Base-by-base conservation (phyloP, 2,329 filamentous ascomycete genomes). In the Ascochyta clinopodiicola region DNA sequence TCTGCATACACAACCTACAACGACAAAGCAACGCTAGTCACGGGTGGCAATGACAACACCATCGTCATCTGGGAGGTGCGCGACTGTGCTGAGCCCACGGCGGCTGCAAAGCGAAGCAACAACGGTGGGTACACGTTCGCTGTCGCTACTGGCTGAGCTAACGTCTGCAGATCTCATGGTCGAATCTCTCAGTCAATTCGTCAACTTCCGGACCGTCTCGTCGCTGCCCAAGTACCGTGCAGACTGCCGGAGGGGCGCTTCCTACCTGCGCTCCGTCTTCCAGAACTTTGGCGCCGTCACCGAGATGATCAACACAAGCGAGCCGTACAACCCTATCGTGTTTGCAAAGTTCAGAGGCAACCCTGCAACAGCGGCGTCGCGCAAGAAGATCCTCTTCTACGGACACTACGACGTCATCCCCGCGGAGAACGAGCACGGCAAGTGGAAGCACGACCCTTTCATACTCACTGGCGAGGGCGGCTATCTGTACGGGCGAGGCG, bases 391-490 rank as follows among this genome's bases (percentile, higher is more conserved):
- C 8, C 79, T 99, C 0, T 99, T 99, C 73, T 99, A 99, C 70
- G 95, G 96, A 0, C 95, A 99, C 73, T 99, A 99, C 79, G 95
- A 99, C 71, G 93, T 99, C 2, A 95, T 99, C 3, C 86, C 92
- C 0, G 95, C 95, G 0, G 92, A 96, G 63, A 88, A 89, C 34
- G 90, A 90, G 60, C 87, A 88, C 53, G 85, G 86, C 34, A 94
- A 91, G 63, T 99, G 95, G 95, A 83, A 86, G 35, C 87, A 87
- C 1, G 91, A 98, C 60, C 96, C 95, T 0, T 99, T 98, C 72
- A 83, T 88, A n/a, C 83, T 98, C 69, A 89, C 89, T 45, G 95
- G 95, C 4, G 86, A 92, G 51, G 93, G 96, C 66, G 94, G 95
- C 0, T 98, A 94, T 72, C 81, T 98, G 1, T 98, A 99, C 62